phyloP scores from a whole-genome alignment of 345 rosid genomes.

The Eucalyptus cloeziana region DNA sequence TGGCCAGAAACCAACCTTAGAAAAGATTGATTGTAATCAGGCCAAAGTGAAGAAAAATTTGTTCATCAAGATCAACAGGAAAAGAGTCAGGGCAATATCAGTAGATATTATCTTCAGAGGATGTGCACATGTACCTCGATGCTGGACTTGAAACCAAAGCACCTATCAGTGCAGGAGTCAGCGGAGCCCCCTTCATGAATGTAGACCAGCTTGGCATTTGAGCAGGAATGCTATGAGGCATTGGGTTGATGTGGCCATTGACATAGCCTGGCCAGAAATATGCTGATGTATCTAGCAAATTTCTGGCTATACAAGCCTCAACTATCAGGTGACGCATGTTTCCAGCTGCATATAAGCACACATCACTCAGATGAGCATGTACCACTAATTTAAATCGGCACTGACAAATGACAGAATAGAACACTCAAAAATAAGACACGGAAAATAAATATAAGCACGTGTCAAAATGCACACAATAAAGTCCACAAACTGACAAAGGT shows the following conservation, averaged over 20 bases:
- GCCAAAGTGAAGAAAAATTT: not conserved
- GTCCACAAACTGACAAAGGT: not conserved
- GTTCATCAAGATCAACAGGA: not conserved
- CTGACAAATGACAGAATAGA: not conserved
- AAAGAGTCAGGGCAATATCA: not conserved
- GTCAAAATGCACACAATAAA: not conserved
- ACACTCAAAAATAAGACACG: not conserved
- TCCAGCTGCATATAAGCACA: constrained; percentile 54
- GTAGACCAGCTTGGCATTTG: constrained; percentile 84
- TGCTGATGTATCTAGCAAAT: constrained; percentile 79
- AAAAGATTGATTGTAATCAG: not conserved
- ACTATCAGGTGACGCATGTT: constrained; percentile 95
- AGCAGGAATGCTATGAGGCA: constrained; percentile 44
- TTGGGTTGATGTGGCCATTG: constrained; percentile 50
- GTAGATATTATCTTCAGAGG: not conserved
- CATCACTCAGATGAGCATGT: not conserved
- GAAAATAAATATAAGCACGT: not conserved
- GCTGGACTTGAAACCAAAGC: constrained; percentile 85
- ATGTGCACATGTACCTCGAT: constrained; percentile 48
- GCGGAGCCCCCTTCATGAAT: constrained; percentile 70
- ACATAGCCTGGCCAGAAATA: constrained; percentile 94
- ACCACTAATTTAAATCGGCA: not conserved
- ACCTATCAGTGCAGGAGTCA: constrained; percentile 50
- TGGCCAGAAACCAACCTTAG: not conserved
- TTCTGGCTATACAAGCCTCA: constrained; percentile 91